Base-by-base conservation (phyloP, 495 filamentous ascomycete genomes). In the Filosporella fistucella region DNA sequence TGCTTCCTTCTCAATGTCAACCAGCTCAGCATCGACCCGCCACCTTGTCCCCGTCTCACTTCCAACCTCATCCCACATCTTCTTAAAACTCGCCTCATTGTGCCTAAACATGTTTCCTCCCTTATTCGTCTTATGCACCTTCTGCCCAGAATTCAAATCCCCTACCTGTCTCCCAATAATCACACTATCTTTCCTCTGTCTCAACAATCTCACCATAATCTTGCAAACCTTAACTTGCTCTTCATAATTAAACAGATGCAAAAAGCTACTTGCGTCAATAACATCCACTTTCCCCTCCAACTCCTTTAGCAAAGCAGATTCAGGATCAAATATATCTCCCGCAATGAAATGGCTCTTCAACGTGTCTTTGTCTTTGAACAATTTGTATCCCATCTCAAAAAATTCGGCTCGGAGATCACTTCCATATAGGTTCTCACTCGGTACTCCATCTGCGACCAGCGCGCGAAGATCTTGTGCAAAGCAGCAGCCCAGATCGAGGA, bases 211-310 rank as follows among this genome's bases (percentile, higher is more conserved):
- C 0, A 74, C 58, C 3, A 84, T 53, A 4, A 64, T 60, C 48
- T 70, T 71, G 2, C 68, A 71, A 8, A 75, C 55, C 0, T 53
- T 30, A 8, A 77, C 57, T 51, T 85, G 82, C 6, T 73, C 59
- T 0, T 73, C 67, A 53, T 64, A 77, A n/a, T 49, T 52, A 45
- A 82, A 86, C 6, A 85, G 64, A 44, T 85, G 81, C 34, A 86
- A 73, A 51, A 86, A 78, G 0, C 69, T 70, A 1, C 64, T 63
- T 0, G 72, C 66, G 49, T 80, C 71, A 25, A 82, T 55, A 21
- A 85, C 76, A 41, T 84, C 73, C 1, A 85, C 53, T 32, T 68
- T 61, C 8, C 69, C 69, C 7, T 65, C 51, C 20, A 82, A 52
- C 0, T 47, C 35, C 2, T 59, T 59, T 4, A 72, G 16, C 2